A percentile compares a stretch with the other conserved stretches of the same genome.
Conservation (phyloP, 2,329 filamentous ascomycete genomes). For the Macroventuria anomochaeta region DNA sequence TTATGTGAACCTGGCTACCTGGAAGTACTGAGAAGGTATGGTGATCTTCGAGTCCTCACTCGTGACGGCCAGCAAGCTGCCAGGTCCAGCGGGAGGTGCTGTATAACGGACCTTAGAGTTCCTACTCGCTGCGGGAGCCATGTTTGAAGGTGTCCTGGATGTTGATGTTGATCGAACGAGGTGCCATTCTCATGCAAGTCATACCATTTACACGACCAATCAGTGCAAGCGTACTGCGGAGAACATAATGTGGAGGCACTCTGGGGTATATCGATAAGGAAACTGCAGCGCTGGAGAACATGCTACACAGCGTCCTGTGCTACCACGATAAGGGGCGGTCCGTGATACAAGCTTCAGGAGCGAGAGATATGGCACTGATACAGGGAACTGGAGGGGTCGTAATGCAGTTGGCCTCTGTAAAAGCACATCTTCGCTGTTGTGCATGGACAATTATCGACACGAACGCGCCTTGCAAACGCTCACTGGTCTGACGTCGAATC, state of each 20-base stretch:
- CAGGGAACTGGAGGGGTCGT: not conserved
- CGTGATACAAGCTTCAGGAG: slow-evolving; percentile 5
- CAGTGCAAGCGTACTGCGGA: slow-evolving; percentile 39
- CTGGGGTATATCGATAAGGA: slow-evolving; percentile 33
- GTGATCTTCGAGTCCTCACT: too few species aligned
- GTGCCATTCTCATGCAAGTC: slow-evolving; percentile 1
- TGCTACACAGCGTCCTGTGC: slow-evolving; percentile 30
- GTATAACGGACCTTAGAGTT: too few species aligned
- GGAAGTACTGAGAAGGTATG: too few species aligned
- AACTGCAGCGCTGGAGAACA: slow-evolving; percentile 19
- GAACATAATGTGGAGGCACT: slow-evolving; percentile 26
- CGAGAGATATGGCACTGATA: slow-evolving; percentile 7
- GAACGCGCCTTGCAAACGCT: not conserved
- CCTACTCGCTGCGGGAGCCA: too few species aligned
- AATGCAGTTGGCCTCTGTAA: not conserved
- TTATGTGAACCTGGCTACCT: too few species aligned
- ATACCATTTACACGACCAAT: slow-evolving; percentile 22
- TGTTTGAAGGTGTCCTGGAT: not conserved
- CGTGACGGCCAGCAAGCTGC: too few species aligned
- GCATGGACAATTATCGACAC: not conserved
- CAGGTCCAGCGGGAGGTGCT: too few species aligned
- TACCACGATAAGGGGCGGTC: slow-evolving; percentile 9
- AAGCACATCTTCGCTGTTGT: too few species aligned
- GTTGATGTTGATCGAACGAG: not conserved
- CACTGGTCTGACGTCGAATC: slow-evolving; percentile 3